Percentiles rank a stretch among this genome's conserved stretches.
Evolutionary conservation across 768 basidiomycete genomes (phyloP).

Genomic region (Nidula microcarpa): DNA sequence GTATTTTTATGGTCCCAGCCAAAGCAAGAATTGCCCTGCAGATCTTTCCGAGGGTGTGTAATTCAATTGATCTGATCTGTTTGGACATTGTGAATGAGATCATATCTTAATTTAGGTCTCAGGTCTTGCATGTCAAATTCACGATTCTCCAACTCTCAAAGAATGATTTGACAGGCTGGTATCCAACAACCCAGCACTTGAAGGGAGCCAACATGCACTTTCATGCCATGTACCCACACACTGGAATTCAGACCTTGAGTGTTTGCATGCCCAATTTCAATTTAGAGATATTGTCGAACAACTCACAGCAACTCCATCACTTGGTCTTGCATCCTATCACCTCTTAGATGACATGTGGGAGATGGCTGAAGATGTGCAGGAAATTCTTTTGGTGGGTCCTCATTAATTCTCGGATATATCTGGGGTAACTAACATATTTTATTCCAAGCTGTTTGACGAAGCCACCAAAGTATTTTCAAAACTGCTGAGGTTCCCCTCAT

Average conservation of each 20-base stretch:
- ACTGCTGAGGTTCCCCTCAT: not conserved
- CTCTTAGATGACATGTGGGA: conserved; percentile 18
- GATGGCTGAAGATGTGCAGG: conserved; percentile 15
- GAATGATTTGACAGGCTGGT: conserved; percentile 20
- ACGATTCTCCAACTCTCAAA: conserved; percentile 16
- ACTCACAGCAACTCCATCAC: conserved; percentile 12
- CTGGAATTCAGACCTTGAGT: conserved; percentile 25
- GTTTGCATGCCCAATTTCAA: conserved; percentile 17
- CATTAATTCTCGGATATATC: not conserved
- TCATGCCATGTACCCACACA: conserved; percentile 18
- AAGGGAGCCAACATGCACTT: conserved; percentile 11
- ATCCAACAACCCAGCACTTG: conserved; percentile 2
- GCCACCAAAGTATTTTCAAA: conserved; percentile 4
- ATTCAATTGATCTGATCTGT: not conserved
- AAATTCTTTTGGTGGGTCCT: conserved; percentile 16
- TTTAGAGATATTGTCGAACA: conserved; percentile 7
- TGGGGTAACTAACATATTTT: too few species aligned
- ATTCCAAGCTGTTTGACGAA: conserved; percentile 20
- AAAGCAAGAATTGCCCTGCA: too few species aligned
- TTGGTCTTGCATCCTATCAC: conserved; percentile 13
- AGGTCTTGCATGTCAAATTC: conserved; percentile 17
- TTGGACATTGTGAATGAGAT: not conserved
- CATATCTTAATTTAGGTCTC: conserved; percentile 2
- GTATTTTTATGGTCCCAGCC: too few species aligned
- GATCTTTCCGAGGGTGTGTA: too few species aligned